Conservation (phyloP, 192 early-diverging fungal genomes). For the Phycomyces nitens region DNA sequence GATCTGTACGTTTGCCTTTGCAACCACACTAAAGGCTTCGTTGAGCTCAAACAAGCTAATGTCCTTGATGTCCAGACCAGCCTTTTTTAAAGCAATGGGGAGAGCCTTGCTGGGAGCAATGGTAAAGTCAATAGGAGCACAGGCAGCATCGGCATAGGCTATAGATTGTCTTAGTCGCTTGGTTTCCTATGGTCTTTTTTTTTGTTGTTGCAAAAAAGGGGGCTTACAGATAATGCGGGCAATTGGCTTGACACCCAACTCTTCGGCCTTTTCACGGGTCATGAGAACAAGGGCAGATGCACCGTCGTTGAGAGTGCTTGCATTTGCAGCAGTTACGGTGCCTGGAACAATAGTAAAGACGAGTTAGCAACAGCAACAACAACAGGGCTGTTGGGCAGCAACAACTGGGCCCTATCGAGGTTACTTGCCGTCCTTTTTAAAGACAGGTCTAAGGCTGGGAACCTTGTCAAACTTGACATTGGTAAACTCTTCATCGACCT, state of each 20-base stretch:
- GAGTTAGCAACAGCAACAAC: too few species aligned
- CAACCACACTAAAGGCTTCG: slow-evolving; percentile 95
- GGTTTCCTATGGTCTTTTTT: background rate
- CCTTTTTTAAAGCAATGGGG: slow-evolving; percentile 88
- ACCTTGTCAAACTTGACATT: slow-evolving; percentile 92
- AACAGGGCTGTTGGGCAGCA: too few species aligned
- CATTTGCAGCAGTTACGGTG: slow-evolving; percentile 94
- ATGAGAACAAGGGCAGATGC: slow-evolving; percentile 89
- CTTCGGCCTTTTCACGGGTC: slow-evolving; percentile 69
- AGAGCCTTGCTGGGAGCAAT: slow-evolving; percentile 91
- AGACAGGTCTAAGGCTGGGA: slow-evolving; percentile 67
- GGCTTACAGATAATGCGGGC: slow-evolving; percentile 70
- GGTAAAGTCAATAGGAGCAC: slow-evolving; percentile 87
- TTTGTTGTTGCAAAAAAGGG: background rate
- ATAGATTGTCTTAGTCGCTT: background rate
- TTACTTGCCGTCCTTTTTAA: slow-evolving; percentile 77
- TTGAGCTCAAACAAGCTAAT: slow-evolving; percentile 95
- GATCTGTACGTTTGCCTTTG: slow-evolving; percentile 85
- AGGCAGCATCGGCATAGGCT: slow-evolving; percentile 88
- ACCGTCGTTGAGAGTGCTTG: slow-evolving; percentile 94
- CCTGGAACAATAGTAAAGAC: slow-evolving; percentile 27
- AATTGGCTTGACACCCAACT: slow-evolving; percentile 78
- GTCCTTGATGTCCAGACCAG: slow-evolving; percentile 76
- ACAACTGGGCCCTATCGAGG: too few species aligned
- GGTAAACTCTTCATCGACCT: slow-evolving; percentile 92